Percentiles rank a stretch among this genome's conserved stretches.
Conservation (phyloP, 345 rosid species). For the Citrus reticulata region DNA sequence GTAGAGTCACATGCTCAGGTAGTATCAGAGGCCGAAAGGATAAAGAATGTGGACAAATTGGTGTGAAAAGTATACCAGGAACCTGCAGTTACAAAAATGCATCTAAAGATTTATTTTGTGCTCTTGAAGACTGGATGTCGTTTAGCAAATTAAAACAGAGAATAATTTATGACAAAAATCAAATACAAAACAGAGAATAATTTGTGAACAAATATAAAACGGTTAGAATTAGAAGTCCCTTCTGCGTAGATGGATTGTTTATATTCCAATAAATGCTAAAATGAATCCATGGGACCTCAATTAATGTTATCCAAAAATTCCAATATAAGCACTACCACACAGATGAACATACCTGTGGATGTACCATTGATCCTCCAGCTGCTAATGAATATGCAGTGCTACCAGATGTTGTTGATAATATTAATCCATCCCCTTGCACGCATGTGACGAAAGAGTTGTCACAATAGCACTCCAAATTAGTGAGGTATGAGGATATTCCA, state of each 20-base stretch:
- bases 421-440: constrained; percentile 98
- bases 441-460: constrained; percentile 93
- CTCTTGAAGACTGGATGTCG: neutral
- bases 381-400: constrained; percentile 99
- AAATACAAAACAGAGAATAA: neutral
- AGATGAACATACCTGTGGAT: constrained; percentile 75
- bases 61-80: constrained; percentile 95
- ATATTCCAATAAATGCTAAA: neutral
- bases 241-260: neutral
- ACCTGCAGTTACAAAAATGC: constrained; percentile 48
- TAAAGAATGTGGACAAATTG: constrained; percentile 95
- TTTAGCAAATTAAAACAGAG: neutral
- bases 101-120: neutral
- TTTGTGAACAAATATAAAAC: neutral
- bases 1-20: constrained; percentile 87
- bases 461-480: constrained; percentile 96
- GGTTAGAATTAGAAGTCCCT: neutral
- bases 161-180: neutral
- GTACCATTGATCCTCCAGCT: constrained; percentile 99
- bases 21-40: constrained; percentile 95
- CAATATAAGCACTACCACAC: neutral
- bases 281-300: neutral
- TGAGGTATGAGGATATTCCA: constrained; percentile 88
- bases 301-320: neutral
- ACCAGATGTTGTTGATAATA: constrained; percentile 94